Evolutionary conservation across 2,329 filamentous ascomycete genomes (phyloP).

Genomic region (Hawksworthiomyces lignivorus): DNA sequence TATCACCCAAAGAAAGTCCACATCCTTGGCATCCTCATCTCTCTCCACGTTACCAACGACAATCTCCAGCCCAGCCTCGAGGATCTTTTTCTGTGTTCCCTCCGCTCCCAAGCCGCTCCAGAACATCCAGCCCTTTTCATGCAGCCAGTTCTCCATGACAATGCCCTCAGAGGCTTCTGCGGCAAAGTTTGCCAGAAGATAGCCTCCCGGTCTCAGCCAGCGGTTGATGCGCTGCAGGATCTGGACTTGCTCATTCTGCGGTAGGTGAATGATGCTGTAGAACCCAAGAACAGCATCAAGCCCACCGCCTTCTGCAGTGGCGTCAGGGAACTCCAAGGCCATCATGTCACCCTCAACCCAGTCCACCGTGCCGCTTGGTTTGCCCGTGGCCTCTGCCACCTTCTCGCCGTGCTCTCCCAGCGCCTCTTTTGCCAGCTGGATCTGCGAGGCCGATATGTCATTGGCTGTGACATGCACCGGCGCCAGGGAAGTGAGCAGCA

Average conservation of each 20-base stretch:
- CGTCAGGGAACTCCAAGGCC: slow-evolving; percentile 22
- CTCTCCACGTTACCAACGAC: slow-evolving; percentile 22
- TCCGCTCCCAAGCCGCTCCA: slow-evolving; percentile 34
- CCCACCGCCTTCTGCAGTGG: too few relatives aligned
- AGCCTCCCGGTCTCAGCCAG: slow-evolving; percentile 46
- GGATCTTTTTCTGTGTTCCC: slow-evolving; percentile 23
- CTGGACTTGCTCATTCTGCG: slow-evolving; percentile 38
- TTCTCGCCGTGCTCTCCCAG: slow-evolving; percentile 17
- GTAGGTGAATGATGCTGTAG: slow-evolving; percentile 49
- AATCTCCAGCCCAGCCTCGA: slow-evolving; percentile 26
- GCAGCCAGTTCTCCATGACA: slow-evolving; percentile 30
- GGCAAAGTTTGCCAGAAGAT: slow-evolving; percentile 40
- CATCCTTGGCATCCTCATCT: too few relatives aligned
- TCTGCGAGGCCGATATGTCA: slow-evolving; percentile 33
- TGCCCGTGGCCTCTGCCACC: slow-evolving; percentile 2
- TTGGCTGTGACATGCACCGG: slow-evolving; percentile 27
- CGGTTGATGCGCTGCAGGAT: slow-evolving; percentile 34
- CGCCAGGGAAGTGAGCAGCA: slow-evolving; percentile 21
- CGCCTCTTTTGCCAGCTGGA: slow-evolving; percentile 23
- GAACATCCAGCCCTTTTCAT: slow-evolving; percentile 35
- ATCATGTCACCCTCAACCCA: slow-evolving; percentile 33
- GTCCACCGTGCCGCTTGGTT: slow-evolving; percentile 14
- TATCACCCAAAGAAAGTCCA: slow-evolving; percentile 34
- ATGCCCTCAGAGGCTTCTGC: slow-evolving; percentile 19
- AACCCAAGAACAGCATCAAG: slow-evolving; percentile 44